These are phyloP conservation scores for Lachnellula cervina DNA, from an alignment of 2,329 filamentous ascomycete species.

Conservation along the genomic window DNA sequence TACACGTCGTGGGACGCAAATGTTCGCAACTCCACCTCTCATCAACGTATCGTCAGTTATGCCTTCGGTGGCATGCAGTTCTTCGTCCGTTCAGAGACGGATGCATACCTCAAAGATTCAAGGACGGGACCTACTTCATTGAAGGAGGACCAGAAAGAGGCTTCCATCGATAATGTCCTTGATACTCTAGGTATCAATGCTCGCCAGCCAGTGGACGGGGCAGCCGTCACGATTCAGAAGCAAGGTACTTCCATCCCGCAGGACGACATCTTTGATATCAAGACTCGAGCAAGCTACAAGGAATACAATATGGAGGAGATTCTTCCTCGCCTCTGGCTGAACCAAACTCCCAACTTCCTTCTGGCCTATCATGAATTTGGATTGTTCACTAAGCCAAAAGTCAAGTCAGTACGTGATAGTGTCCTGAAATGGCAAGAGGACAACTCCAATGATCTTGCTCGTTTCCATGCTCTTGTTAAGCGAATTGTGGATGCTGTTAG, in stretches of 20 bases:
- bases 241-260: conserved; percentile 5
- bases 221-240: too few species aligned
- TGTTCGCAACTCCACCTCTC: conserved; percentile 50
- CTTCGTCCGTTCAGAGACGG: conserved; percentile 52
- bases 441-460: too few species aligned
- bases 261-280: conserved; percentile 29
- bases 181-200: too few species aligned
- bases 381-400: conserved; percentile 32
- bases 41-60: conserved; percentile 60
- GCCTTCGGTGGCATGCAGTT: conserved; percentile 47
- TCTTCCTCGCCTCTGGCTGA: conserved; percentile 43
- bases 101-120: conserved; percentile 45
- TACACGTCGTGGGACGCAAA: conserved; percentile 59
- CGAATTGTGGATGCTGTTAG: too few species aligned
- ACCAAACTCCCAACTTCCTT: conserved; percentile 47
- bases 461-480: too few species aligned
- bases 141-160: too few species aligned
- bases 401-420: too few species aligned
- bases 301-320: conserved; percentile 30
- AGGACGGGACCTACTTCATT: too few species aligned
- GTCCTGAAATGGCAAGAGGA: too few species aligned
- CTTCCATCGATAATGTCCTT: too few species aligned
- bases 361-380: conserved; percentile 44
- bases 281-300: conserved; percentile 39
- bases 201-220: too few species aligned